Conservation (phyloP, 2,329 filamentous ascomycete genomes). For the Scedosporium boydii region DNA sequence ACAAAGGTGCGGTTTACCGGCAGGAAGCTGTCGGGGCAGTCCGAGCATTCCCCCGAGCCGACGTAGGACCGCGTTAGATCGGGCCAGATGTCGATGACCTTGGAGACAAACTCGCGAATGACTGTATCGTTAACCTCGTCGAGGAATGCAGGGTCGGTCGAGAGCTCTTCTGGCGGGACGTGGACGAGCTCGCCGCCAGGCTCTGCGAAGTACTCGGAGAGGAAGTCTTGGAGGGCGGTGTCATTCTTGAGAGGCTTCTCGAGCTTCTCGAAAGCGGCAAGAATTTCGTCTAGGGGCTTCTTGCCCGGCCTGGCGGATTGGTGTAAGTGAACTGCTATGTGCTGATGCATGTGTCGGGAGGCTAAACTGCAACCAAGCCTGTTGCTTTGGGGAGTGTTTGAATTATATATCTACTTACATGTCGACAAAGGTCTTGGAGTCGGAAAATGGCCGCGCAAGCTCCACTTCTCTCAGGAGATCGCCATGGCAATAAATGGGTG, state of each 20-base stretch:
- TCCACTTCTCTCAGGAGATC: conserved; percentile 53
- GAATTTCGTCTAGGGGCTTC: conserved; percentile 48
- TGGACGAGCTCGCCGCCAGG: conserved; percentile 53
- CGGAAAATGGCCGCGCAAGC: conserved; percentile 52
- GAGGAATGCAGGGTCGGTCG: conserved; percentile 49
- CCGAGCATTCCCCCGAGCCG: conserved; percentile 39
- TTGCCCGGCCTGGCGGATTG: conserved; percentile 42
- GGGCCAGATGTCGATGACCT: conserved; percentile 63
- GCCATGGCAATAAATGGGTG: conserved; percentile 57
- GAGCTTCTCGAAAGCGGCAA: conserved; percentile 50
- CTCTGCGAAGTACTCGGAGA: conserved; percentile 52
- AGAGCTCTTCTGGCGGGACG: conserved; percentile 39
- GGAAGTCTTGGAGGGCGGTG: conserved; percentile 50
- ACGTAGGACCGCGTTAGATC: conserved; percentile 53
- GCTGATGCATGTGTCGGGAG: background rate
- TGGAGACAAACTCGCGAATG: conserved; percentile 48
- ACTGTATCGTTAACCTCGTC: conserved; percentile 45
- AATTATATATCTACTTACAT: conserved; percentile 34
- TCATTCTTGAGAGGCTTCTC: conserved; percentile 53
- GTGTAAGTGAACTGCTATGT: conserved; percentile 9
- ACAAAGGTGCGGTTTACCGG: conserved; percentile 59
- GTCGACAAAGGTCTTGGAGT: conserved; percentile 65
- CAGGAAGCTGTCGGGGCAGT: conserved; percentile 56
- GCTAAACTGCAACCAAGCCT: background rate
- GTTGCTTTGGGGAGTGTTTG: background rate